Percentiles rank a stretch among this genome's conserved stretches.
phyloP scores from a whole-genome alignment of 2,329 filamentous ascomycete genomes.

The Xylariaceae sp. region DNA sequence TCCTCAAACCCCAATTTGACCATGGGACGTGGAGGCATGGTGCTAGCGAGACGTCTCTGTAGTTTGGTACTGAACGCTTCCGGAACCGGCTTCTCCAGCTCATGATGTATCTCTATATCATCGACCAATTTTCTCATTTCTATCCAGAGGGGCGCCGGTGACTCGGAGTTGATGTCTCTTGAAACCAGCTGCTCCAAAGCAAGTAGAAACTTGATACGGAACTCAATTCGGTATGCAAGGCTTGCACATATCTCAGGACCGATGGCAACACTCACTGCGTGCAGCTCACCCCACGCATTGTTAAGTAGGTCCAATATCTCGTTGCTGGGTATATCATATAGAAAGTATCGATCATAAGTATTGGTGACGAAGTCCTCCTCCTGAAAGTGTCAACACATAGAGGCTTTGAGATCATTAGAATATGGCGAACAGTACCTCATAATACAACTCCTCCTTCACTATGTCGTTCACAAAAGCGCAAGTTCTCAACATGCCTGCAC shows the following conservation, averaged over 20 bases:
- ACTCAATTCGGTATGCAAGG: slow-evolving; percentile 65
- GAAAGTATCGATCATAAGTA: slow-evolving; percentile 75
- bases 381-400: slow-evolving; percentile 38
- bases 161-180: slow-evolving; percentile 40
- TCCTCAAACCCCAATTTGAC: slow-evolving; percentile 71
- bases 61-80: slow-evolving; percentile 87
- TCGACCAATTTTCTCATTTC: slow-evolving; percentile 49
- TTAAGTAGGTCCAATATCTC: slow-evolving; percentile 54
- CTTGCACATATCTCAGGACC: slow-evolving; percentile 35
- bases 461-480: slow-evolving; percentile 75
- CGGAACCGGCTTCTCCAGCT: slow-evolving; percentile 61
- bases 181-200: slow-evolving; percentile 48
- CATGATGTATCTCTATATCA: slow-evolving; percentile 55
- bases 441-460: slow-evolving; percentile 81
- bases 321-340: slow-evolving; percentile 58
- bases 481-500: slow-evolving; percentile 76
- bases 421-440: slow-evolving; percentile 60
- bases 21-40: slow-evolving; percentile 87
- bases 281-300: slow-evolving; percentile 35
- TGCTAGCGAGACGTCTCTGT: slow-evolving; percentile 87
- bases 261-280: slow-evolving; percentile 23
- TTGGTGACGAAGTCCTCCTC: slow-evolving; percentile 97
- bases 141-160: slow-evolving; percentile 49
- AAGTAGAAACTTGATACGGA: slow-evolving; percentile 61
- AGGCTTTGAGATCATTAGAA: background rate